Percentiles rank a stretch among this genome's conserved stretches.
phyloP scores from a whole-genome alignment of 768 basidiomycete genomes.

The Kwoniella heveanensis region DNA sequence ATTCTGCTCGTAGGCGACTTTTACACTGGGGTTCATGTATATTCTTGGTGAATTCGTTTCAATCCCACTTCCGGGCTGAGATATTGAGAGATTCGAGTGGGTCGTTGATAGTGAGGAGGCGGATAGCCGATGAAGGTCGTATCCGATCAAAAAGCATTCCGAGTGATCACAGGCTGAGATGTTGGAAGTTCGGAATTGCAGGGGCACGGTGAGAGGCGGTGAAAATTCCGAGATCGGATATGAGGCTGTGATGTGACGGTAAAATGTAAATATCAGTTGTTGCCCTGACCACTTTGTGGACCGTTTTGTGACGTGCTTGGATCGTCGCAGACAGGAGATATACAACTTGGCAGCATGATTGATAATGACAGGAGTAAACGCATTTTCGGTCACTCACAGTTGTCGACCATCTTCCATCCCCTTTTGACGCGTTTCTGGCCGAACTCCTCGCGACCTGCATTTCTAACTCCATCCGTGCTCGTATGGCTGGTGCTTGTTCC shows the following conservation, averaged over 20 bases:
- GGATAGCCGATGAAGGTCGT: constrained; percentile 35
- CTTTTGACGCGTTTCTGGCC: constrained; percentile 15
- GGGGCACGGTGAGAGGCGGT: constrained; percentile 24
- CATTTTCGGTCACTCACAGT: too few species aligned
- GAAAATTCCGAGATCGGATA: constrained; percentile 25
- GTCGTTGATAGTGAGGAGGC: not conserved
- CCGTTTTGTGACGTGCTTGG: too few species aligned
- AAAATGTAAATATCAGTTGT: too few species aligned
- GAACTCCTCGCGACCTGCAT: not conserved
- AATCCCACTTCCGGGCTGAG: not conserved
- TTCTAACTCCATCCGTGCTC: not conserved
- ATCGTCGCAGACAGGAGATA: too few species aligned
- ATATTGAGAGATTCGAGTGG: not conserved
- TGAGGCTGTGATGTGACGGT: too few species aligned
- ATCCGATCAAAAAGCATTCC: constrained; percentile 34
- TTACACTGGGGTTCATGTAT: constrained; percentile 34
- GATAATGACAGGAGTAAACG: too few species aligned
- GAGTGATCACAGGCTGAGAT: constrained; percentile 35
- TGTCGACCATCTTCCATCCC: constrained; percentile 33
- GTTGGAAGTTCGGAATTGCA: constrained; percentile 30
- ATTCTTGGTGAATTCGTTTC: constrained; percentile 24
- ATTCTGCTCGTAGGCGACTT: constrained; percentile 32
- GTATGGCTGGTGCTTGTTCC: not conserved
- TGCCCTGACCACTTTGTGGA: too few species aligned
- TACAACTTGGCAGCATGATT: too few species aligned